Evolutionary conservation across 2,329 filamentous ascomycete species (phyloP).

Genomic region (Diaporthe destruens): DNA sequence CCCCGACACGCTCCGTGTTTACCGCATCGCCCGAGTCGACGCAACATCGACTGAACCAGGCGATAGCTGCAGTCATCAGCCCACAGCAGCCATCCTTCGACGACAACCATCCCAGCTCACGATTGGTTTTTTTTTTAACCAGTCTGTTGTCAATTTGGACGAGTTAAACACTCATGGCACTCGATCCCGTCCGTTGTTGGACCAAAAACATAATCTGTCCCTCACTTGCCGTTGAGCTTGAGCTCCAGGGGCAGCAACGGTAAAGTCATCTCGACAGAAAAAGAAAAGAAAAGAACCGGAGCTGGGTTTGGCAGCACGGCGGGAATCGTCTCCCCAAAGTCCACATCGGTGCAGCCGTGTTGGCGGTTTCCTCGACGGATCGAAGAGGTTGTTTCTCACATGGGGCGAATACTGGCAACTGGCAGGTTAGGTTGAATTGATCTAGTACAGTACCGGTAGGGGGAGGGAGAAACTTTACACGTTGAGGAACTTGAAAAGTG

Average conservation of each 20-base stretch:
- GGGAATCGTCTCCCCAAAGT: not conserved
- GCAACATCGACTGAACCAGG: not conserved
- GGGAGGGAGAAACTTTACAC: constrained; percentile 26
- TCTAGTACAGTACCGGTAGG: constrained; percentile 1
- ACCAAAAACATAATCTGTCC: too few relatives aligned
- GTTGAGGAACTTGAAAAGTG: constrained; percentile 34
- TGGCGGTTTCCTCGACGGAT: not conserved
- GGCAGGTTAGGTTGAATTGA: not conserved
- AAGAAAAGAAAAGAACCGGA: not conserved
- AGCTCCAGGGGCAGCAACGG: not conserved
- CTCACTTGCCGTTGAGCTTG: not conserved
- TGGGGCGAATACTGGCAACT: not conserved
- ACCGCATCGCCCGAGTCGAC: not conserved
- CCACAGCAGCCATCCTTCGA: not conserved
- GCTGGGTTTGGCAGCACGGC: not conserved
- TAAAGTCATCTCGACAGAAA: not conserved
- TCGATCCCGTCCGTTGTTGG: too few relatives aligned
- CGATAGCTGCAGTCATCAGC: not conserved
- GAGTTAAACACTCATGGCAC: not conserved
- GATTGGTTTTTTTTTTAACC: too few relatives aligned
- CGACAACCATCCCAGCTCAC: not conserved
- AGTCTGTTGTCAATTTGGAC: not conserved
- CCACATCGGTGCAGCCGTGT: not conserved
- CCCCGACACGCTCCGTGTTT: not conserved
- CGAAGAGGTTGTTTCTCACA: not conserved